Percentiles rank a stretch among this genome's conserved stretches.
Evolutionary conservation across 2,329 filamentous ascomycete species (phyloP).

Genomic region (Alternaria sp.): DNA sequence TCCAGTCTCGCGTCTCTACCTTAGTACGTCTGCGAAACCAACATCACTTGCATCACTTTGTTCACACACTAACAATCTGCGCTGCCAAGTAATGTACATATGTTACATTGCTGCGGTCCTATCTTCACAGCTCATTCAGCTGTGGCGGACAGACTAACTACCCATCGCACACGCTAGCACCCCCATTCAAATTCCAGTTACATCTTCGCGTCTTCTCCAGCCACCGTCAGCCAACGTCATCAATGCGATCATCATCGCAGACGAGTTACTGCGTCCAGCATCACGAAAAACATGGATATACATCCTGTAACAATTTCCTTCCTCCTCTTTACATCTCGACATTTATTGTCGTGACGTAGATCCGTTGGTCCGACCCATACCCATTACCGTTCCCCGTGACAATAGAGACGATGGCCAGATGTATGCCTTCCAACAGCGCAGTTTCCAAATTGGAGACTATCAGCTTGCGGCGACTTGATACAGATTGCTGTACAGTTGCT

Average conservation of each 20-base stretch:
- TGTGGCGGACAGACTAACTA: background rate
- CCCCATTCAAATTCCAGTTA: background rate
- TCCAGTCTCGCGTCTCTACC: background rate
- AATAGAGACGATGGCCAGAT: background rate
- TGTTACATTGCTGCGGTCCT: background rate
- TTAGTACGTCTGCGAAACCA: background rate
- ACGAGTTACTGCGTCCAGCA: slow-evolving; percentile 19
- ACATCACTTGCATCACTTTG: background rate
- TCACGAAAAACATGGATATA: slow-evolving; percentile 9
- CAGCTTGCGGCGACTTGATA: background rate
- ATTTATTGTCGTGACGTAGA: slow-evolving; percentile 8
- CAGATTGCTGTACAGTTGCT: background rate
- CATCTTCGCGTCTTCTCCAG: background rate
- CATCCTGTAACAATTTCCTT: slow-evolving; percentile 21
- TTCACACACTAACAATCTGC: background rate
- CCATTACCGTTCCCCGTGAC: background rate
- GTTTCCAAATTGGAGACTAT: background rate
- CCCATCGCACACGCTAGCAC: background rate
- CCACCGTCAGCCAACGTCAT: background rate
- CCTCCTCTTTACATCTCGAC: slow-evolving; percentile 14
- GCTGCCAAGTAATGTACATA: background rate
- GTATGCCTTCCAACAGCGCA: background rate
- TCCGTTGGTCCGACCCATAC: background rate
- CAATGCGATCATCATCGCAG: slow-evolving; percentile 15
- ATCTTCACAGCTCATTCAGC: background rate